These are phyloP conservation scores for Diaporthe aspalathi DNA, from an alignment of 2,329 filamentous ascomycete species.

Conservation along the genomic window DNA sequence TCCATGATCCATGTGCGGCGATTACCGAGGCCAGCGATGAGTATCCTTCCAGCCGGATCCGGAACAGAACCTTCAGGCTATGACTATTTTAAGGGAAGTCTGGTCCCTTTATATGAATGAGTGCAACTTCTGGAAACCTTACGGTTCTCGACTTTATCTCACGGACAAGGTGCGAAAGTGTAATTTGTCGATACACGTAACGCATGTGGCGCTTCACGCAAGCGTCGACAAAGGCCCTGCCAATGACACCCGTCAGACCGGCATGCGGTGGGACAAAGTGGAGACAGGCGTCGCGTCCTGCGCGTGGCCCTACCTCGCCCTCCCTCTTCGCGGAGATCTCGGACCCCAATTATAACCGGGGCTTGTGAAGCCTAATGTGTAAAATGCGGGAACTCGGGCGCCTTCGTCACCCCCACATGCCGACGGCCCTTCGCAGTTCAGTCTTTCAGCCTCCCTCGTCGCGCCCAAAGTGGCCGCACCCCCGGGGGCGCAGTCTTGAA, in stretches of 20 bases:
- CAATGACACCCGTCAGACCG: constrained; percentile 12
- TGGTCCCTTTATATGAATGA: neutral
- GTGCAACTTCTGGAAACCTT: too few relatives aligned
- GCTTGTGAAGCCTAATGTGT: neutral
- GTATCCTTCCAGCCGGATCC: neutral
- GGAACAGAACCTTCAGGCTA: too few relatives aligned
- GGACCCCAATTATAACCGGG: constrained; percentile 2
- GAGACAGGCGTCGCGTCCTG: constrained; percentile 15
- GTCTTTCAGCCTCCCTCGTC: neutral
- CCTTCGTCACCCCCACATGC: constrained; percentile 14
- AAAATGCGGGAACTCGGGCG: constrained; percentile 15
- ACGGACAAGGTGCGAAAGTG: neutral
- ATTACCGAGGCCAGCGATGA: neutral
- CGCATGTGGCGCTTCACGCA: constrained; percentile 18
- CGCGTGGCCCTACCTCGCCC: constrained; percentile 15
- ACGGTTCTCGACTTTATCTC: neutral
- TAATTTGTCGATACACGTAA: constrained; percentile 17
- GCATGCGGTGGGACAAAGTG: constrained; percentile 8
- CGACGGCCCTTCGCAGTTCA: neutral
- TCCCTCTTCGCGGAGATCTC: constrained; percentile 20
- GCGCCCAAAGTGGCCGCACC: constrained; percentile 6
- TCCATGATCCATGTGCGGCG: constrained; percentile 2
- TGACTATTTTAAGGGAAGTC: neutral
- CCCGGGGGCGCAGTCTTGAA: constrained; percentile 3
- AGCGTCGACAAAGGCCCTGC: constrained; percentile 9